Evolutionary conservation across 179 eudicot species (phyloP), one percentile per base, ranked within the genome.

Genomic region (Kewa caespitosa): DNA sequence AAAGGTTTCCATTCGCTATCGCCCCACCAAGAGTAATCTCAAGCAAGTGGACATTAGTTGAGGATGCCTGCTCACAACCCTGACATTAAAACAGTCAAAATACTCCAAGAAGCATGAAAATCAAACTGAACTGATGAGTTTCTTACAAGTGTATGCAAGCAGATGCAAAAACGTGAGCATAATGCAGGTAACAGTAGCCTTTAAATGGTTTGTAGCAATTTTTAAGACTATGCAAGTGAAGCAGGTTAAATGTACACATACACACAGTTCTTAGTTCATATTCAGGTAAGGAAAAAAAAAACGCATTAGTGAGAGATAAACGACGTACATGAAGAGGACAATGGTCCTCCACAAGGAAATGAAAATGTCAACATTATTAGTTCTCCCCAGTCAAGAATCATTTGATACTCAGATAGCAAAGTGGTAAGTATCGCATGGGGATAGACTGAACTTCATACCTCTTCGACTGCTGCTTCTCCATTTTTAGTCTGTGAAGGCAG

Each of bases 371-470:
- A 30, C 13, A 55, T 4, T 10, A 32, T n/a, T n/a, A n/a, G n/a
- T n/a, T n/a, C n/a, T n/a, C n/a, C n/a, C n/a, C n/a, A n/a, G n/a
- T n/a, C n/a, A 48, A 28, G 32, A 36, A 30, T 28, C 38, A 36
- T 17, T 28, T 71, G 38, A 20, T 8, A 68, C 14, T 12, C 22
- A 33, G 17, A 74, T 33, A 38, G n/a, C n/a, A 54, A 54, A 69
- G 31, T 38, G 15, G 55, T 6, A 75, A 63, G 7, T 60, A 43
- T 55, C 33, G n/a, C 31, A 36, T 15, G 17, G 10, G 39, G 67
- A 65, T 59, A 38, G n/a, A n/a, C n/a, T n/a, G 37, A 30, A 23
- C 59, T 38, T 42, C 74, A 59, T 81, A 76, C 84, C 39, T 72
- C 32, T 61, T 77, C 63, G 20, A 31, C 15, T 54, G 22, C 46